Conservation (phyloP, 2,329 filamentous ascomycete genomes). For the Exophiala viscosa region DNA sequence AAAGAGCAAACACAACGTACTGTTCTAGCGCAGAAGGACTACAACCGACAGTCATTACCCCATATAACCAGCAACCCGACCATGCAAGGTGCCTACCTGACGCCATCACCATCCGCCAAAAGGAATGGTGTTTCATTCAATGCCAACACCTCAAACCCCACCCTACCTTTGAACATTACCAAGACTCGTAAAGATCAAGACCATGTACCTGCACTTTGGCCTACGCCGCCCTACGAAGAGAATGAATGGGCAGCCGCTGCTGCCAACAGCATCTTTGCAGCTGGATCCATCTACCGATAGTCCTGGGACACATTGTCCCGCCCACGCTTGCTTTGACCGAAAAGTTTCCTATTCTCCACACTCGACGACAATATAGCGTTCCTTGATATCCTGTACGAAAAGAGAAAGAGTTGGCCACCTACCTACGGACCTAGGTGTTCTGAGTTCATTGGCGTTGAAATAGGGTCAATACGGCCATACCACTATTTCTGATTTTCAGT, state of each 20-base stretch:
- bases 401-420: slow-evolving; percentile 14
- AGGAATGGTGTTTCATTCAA: slow-evolving; percentile 72
- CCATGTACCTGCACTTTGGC: slow-evolving; percentile 69
- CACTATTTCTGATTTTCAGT: slow-evolving; percentile 7
- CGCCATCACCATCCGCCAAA: slow-evolving; percentile 76
- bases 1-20: slow-evolving; percentile 42
- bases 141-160: slow-evolving; percentile 45
- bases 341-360: slow-evolving; percentile 18
- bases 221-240: slow-evolving; percentile 92
- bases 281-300: slow-evolving; percentile 44
- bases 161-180: slow-evolving; percentile 68
- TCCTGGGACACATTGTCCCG: not conserved
- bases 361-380: slow-evolving; percentile 19
- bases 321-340: slow-evolving; percentile 14
- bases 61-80: slow-evolving; percentile 17
- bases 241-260: slow-evolving; percentile 85
- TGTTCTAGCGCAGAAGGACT: slow-evolving; percentile 36
- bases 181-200: slow-evolving; percentile 54
- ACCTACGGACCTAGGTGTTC: slow-evolving; percentile 12
- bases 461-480: not conserved
- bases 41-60: slow-evolving; percentile 36
- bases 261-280: slow-evolving; percentile 74
- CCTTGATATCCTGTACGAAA: slow-evolving; percentile 29
- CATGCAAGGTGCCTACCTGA: slow-evolving; percentile 54
- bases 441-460: slow-evolving; percentile 4